Percentiles rank a stretch among this genome's conserved stretches.
These are phyloP conservation scores for Neurospora discreta DNA, from an alignment of 495 filamentous ascomycete species.

Conservation along the genomic window DNA sequence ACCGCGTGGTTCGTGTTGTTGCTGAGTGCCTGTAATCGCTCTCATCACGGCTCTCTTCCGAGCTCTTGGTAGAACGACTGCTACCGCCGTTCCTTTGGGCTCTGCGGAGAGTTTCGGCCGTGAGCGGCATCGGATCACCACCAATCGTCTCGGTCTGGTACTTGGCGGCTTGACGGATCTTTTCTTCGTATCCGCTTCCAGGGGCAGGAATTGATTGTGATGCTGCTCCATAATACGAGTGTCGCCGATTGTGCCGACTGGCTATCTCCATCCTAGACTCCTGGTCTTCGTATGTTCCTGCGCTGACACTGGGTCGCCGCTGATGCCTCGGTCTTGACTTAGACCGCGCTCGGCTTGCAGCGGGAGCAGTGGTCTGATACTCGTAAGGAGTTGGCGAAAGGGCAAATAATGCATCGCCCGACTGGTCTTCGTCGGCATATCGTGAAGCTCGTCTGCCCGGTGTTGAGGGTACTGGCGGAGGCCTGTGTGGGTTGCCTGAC, in stretches of 20 bases:
- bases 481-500: constrained; percentile 20
- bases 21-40: constrained; percentile 45
- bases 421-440: constrained; percentile 26
- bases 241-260: constrained; percentile 12
- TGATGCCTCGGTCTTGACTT: background rate
- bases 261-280: constrained; percentile 21
- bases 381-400: constrained; percentile 20
- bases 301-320: constrained; percentile 12
- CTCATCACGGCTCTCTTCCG: constrained; percentile 39
- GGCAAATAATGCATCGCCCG: constrained; percentile 22
- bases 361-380: constrained; percentile 5
- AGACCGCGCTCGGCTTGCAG: constrained; percentile 3
- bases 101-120: constrained; percentile 38
- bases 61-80: constrained; percentile 43
- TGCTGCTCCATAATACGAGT: constrained; percentile 21
- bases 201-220: constrained; percentile 10
- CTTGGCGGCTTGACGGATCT: constrained; percentile 30
- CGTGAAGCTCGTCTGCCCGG: constrained; percentile 20
- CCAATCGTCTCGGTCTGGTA: constrained; percentile 42
- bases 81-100: constrained; percentile 32
- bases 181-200: constrained; percentile 36
- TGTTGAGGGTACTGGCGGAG: constrained; percentile 21
- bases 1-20: constrained; percentile 43
- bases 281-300: constrained; percentile 11
- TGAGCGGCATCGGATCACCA: constrained; percentile 32